phyloP scores from a whole-genome alignment of 805 yeast genomes.

The Candida ortonii region DNA sequence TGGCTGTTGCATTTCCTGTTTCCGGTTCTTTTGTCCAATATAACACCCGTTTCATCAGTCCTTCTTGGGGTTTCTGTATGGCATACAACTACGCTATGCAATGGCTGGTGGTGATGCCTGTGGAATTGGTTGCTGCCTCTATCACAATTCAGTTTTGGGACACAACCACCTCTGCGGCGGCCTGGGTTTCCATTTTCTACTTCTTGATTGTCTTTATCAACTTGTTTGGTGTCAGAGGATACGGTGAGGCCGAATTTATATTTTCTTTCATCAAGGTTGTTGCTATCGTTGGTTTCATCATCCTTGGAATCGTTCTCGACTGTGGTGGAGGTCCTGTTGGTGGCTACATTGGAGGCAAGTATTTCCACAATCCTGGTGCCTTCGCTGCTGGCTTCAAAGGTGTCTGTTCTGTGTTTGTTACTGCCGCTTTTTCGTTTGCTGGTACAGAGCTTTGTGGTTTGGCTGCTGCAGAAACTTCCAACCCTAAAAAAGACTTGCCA shows the following conservation, averaged over 20 bases:
- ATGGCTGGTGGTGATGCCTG: conserved; percentile 47
- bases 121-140: conserved; percentile 49
- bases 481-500: conserved; percentile 54
- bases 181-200: conserved; percentile 51
- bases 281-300: conserved; percentile 53
- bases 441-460: conserved; percentile 60
- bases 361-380: conserved; percentile 58
- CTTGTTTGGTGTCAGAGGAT: conserved; percentile 55
- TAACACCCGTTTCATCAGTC: conserved; percentile 52
- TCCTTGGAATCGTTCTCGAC: conserved; percentile 47
- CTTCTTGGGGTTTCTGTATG: conserved; percentile 54
- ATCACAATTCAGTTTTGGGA: conserved; percentile 47
- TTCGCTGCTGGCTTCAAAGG: conserved; percentile 50
- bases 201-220: conserved; percentile 45
- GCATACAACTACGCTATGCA: conserved; percentile 52
- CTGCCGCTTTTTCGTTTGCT: conserved; percentile 56
- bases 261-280: conserved; percentile 49
- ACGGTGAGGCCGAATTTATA: conserved; percentile 60
- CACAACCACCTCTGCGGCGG: conserved; percentile 41
- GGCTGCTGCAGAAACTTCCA: conserved; percentile 57
- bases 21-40: conserved; percentile 56
- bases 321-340: conserved; percentile 58
- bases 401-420: conserved; percentile 55
- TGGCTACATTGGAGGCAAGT: conserved; percentile 51
- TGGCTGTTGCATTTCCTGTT: conserved; percentile 56